Evolutionary conservation across 352 stramenopile species (phyloP), one percentile per base, ranked within the genome.

Genomic region (Globisporangium uncinulatum): DNA sequence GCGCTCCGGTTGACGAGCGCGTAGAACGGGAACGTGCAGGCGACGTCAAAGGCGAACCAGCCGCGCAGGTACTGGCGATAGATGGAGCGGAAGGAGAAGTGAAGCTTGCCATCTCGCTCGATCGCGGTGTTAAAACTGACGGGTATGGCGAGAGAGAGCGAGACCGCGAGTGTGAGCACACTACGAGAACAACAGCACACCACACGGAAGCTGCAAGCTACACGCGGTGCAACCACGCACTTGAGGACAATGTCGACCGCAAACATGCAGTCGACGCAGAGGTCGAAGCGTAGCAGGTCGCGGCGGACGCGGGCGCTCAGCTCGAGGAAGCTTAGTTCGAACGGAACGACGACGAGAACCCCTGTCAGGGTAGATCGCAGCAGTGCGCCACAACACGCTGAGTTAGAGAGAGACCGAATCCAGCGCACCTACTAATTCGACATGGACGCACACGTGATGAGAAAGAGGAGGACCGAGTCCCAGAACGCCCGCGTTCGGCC

Each of bases 1-100:
- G 66, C 54, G 21, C 83, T 61, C 17, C 67, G 48, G 37, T 79
- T 66, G 37, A 79, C 57, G n/a, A 89, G 65, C 9, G 67, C 66
- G 57, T 89, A 87, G 51, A 91, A 86, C 8, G 83, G 83, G 13
- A 90, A 63, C 8, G 80, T 90, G 69, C 71, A 89, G 7, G 87
- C 39, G 20, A 86, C 36, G 57, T 93, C 79, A 9, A 74, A 63
- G 10, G 81, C 17, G 47, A 93, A 80, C 73, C 79, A 90, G 0
- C 68, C 66, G 7, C 62, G 45, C 15, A 74, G 36, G 39, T 93
- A 93, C 32, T 82, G 59, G 7, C 65, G 60, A 3, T 73, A 62
- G 19, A 89, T 93, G 3, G 74, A 74, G 0, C 57, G 48, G 17
- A 71, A 66, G 1, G 75, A 87, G 52, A 91, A 90, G 32, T 91